Evolutionary conservation across 805 yeast species (phyloP).

Genomic region (Nakazawaea anatomiae): DNA sequence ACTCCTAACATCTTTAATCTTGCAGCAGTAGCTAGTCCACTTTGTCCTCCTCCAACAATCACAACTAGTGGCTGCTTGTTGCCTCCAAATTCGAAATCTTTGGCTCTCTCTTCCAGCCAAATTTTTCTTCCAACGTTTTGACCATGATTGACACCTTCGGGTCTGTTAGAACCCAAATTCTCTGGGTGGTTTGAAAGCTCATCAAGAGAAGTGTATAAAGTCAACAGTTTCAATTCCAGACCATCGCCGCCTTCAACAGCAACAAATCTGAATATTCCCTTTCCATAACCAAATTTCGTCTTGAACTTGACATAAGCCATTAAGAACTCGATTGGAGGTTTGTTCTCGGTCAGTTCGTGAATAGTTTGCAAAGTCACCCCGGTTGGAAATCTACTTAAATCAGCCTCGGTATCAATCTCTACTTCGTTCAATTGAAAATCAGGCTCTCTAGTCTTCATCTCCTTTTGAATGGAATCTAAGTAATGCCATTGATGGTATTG

Average conservation of each 20-base stretch:
- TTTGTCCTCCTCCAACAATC: conserved; percentile 43
- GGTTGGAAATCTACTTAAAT: conserved; percentile 20
- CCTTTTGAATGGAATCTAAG: conserved; percentile 20
- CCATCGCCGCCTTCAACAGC: conserved; percentile 22
- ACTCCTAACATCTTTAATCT: conserved; percentile 35
- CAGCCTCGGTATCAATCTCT: conserved; percentile 24
- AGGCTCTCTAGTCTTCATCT: conserved; percentile 12
- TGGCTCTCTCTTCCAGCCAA: conserved; percentile 29
- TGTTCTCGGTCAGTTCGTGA: conserved; percentile 19
- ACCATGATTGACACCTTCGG: conserved; percentile 32
- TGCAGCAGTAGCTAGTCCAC: conserved; percentile 37
- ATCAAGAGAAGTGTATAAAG: conserved; percentile 29
- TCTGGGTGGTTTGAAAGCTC: conserved; percentile 28
- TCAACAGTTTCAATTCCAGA: conserved; percentile 21
- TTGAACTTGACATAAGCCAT: conserved; percentile 24
- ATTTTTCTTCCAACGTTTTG: conserved; percentile 30
- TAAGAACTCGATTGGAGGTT: conserved; percentile 30
- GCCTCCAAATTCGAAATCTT: conserved; percentile 19
- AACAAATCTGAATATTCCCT: conserved; percentile 26
- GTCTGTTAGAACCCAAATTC: conserved; percentile 24
- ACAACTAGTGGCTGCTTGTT: conserved; percentile 34
- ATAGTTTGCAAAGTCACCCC: conserved; percentile 23
- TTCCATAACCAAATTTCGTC: conserved; percentile 27
- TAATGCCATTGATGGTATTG: conserved; percentile 28
- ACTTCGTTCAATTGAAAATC: conserved; percentile 21